phyloP scores from a whole-genome alignment of 805 yeast species.

The Ogataea ganodermae region DNA sequence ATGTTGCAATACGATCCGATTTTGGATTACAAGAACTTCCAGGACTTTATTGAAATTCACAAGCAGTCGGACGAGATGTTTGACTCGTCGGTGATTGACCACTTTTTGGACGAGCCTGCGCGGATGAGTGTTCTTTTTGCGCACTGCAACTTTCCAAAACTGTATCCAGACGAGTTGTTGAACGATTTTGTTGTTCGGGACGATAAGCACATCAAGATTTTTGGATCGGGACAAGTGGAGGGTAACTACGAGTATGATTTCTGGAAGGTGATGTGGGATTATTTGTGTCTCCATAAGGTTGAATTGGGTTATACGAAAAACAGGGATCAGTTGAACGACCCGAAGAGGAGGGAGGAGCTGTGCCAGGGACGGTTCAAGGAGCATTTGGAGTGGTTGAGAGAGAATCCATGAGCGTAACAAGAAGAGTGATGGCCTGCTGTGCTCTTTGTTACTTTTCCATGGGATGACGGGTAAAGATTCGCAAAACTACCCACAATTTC shows the following conservation, averaged over 20 bases:
- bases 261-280: constrained; percentile 27
- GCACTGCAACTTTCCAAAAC: constrained; percentile 51
- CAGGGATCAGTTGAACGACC: constrained; percentile 12
- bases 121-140: constrained; percentile 28
- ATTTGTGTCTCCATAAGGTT: constrained; percentile 19
- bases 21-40: constrained; percentile 34
- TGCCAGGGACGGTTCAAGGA: constrained; percentile 20
- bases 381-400: constrained; percentile 20
- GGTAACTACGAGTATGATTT: constrained; percentile 24
- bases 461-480: no score
- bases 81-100: constrained; percentile 14
- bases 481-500: no score
- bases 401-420: background rate
- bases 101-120: constrained; percentile 25
- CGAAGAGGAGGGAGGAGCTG: constrained; percentile 18
- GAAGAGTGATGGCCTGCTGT: background rate
- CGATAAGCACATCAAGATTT: constrained; percentile 16
- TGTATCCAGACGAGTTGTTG: constrained; percentile 47
- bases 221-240: constrained; percentile 14
- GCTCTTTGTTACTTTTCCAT: no score
- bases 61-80: constrained; percentile 21
- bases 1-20: constrained; percentile 53
- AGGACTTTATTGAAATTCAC: constrained; percentile 23
- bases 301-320: constrained; percentile 19
- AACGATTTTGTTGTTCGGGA: constrained; percentile 20